Base-by-base conservation (phyloP, 2,329 filamentous ascomycete species). In the Fusarium sororula region DNA sequence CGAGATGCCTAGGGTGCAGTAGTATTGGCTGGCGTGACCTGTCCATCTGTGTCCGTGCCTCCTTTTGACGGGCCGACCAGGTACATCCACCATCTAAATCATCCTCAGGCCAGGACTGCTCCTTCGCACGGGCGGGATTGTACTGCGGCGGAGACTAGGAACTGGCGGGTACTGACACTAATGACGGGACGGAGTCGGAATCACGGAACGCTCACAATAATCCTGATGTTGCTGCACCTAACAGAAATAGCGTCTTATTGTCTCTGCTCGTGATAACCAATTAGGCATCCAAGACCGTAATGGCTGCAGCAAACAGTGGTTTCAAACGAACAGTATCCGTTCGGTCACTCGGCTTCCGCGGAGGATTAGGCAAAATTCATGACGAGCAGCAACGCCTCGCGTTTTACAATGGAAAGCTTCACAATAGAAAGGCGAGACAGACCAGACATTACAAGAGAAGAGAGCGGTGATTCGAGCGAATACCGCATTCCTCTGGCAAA, bases 41-140 rank as follows among this genome's bases (percentile, higher is more conserved):
- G 38, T 62, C 50, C 26, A 30, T 56, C 17, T 44, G 30, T 58
- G 66, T 56, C 71, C 63, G 71, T 74, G 71, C 59, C 57, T 56
- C 67, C 44, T 55, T 54, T 62, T 57, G 63, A 57, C 67, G 54
- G 63, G 42, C 50, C 59, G 50, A 58, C 59, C 50, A 56, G 53
- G 50, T 44, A 48, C 61, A 35, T 51, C 58, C 45, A 55, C 44
- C 48, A 53, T 37, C 48, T 37, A 38, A 53, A 37, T 61, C 37
- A 55, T 35, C 50, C 37, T 24, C 45, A 28, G 51, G 51, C 28
- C 62, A 41, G 51, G 35, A 54, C 55, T 48, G 47, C 55, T 56
- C 45, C 42, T 68, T 74, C 66, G 70, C 70, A 74, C 70, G 66
- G 70, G 55, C 72, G 68, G 71, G 59, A 74, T 74, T 72, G 63